These are phyloP conservation scores for Tympanopsis confertula DNA, from an alignment of 2,329 filamentous ascomycete species.

Conservation along the genomic window DNA sequence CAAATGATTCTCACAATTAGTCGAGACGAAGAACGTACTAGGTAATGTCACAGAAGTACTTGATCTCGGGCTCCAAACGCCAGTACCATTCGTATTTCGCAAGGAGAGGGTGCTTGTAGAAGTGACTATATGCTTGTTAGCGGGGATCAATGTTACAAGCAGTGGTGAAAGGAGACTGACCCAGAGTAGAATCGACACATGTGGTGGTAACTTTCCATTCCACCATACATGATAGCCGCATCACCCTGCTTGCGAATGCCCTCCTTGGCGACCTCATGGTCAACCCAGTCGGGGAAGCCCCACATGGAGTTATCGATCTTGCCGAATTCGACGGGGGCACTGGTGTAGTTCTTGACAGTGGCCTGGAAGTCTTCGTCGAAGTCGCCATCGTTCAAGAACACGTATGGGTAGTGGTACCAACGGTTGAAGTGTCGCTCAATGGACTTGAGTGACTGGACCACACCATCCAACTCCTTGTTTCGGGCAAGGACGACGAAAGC, in stretches of 20 bases:
- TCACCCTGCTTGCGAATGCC: conserved; percentile 19
- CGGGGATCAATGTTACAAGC: neutral
- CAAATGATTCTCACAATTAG: neutral
- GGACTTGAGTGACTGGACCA: conserved; percentile 23
- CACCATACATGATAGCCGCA: conserved; percentile 21
- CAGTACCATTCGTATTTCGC: conserved; percentile 33
- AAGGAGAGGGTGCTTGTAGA: conserved; percentile 27
- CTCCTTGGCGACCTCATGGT: conserved; percentile 14
- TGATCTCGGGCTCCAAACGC: conserved; percentile 30
- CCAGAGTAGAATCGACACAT: conserved; percentile 31
- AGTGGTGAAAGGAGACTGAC: conserved; percentile 16
- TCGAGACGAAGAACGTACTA: conserved; percentile 11
- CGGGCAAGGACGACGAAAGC: conserved; percentile 32
- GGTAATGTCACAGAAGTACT: conserved; percentile 31
- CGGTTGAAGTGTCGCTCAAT: conserved; percentile 31
- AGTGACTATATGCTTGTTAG: conserved; percentile 16
- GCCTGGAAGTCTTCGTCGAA: conserved; percentile 25
- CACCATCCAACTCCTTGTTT: conserved; percentile 26
- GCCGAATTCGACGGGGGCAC: conserved; percentile 26
- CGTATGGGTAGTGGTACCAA: conserved; percentile 31
- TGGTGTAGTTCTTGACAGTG: conserved; percentile 20
- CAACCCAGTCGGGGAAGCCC: conserved; percentile 24
- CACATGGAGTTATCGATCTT: conserved; percentile 25
- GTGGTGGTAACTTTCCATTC: conserved; percentile 26
- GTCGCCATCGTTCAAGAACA: conserved; percentile 32